Base-by-base conservation (phyloP, 1,139 yeast genomes). In the Protomyces inundatus region DNA sequence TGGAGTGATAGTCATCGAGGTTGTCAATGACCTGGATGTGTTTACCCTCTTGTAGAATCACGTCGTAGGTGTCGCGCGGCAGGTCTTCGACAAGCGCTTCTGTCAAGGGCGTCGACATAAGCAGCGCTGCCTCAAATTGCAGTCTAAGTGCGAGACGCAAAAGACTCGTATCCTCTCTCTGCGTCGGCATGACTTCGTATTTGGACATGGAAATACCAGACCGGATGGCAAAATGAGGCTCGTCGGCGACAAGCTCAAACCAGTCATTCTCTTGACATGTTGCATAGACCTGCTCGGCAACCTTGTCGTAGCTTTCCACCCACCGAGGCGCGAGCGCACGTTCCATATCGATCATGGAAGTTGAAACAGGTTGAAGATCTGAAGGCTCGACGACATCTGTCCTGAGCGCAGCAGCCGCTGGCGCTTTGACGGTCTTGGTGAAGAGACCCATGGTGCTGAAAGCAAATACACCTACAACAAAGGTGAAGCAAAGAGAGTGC, bases 11-110 rank as follows among this genome's bases (percentile, higher is more conserved):
- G 35, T 63, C 66, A 10, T 48, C 51, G 4, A 66, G 30, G 30
- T 50, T 52, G 9, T 66, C 66, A 14, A 66, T 55, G 23, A 66
- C 63, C 32, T 66, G 68, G 30, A 66, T 66, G 9, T 66, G 67
- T 7, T 65, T 59, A 52, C 58, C 59, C 35, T 62, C 67, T 9
- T 64, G 62, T 33, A 66, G 16, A 16, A 66, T 56, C 9, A 65
- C 53, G 14, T 66, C 59, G 14, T 23, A 34, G 14, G 61, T 61
- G 33, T 56, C 57, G 14, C 2, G 48, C 5, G 66, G 64, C 30
- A 64, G 42, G 32, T 58, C 54, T 12, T 66, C 59, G 14, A 66
- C 52, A 12, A 66, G 12, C 3, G 60, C 67, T 6, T 58, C 57
- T 36, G 65, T 55, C 36, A 58, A 39, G 1, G 67, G 63, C 16